Evolutionary conservation across 169 alveolate genomes (phyloP).

Genomic region (Plasmodium gaboni): DNA sequence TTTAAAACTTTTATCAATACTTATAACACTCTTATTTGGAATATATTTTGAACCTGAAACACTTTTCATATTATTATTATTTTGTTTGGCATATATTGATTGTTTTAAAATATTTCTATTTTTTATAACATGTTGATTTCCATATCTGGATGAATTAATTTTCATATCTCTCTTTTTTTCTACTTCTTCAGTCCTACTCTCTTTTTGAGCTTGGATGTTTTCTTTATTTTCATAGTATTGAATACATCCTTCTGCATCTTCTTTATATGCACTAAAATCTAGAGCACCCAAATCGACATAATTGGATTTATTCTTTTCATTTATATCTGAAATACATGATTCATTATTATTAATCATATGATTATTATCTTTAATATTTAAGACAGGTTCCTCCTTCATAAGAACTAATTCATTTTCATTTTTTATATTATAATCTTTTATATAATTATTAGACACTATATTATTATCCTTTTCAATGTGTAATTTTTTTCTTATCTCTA

Average conservation of each 20-base stretch:
- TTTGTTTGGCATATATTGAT: constrained; percentile 25
- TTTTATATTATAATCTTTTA: neutral
- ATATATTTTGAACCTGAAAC: no score
- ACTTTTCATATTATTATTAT: constrained; percentile 11
- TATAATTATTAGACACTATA: constrained; percentile 7
- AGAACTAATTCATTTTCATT: neutral
- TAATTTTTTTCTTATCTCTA: constrained; percentile 27
- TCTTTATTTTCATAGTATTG: constrained; percentile 48
- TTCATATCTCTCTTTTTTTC: constrained; percentile 7
- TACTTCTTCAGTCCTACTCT: neutral
- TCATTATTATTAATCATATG: neutral
- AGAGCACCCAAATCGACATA: constrained; percentile 61
- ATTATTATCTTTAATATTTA: no score
- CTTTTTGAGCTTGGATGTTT: neutral
- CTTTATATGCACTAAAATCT: constrained; percentile 76
- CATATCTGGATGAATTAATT: neutral
- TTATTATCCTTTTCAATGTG: neutral
- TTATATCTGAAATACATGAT: neutral
- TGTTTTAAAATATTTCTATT: constrained; percentile 21
- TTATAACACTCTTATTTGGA: no score
- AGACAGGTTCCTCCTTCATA: neutral
- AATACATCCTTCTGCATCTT: constrained; percentile 67
- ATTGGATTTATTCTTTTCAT: constrained; percentile 49
- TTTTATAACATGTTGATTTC: constrained; percentile 15
- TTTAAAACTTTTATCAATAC: no score